phyloP scores from a whole-genome alignment of 805 yeast genomes.

The Ogataea allantospora region DNA sequence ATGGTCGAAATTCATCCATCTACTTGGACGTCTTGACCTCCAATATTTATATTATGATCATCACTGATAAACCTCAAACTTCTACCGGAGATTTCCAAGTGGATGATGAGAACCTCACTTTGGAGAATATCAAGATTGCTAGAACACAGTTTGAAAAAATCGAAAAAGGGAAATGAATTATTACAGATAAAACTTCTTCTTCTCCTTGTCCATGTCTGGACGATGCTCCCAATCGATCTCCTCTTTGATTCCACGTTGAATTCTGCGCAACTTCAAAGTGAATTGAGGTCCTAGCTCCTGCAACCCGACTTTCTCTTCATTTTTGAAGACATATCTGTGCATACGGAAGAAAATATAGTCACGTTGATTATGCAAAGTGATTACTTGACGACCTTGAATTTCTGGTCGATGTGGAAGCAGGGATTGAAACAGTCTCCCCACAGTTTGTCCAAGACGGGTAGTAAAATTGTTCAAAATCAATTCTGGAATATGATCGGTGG shows the following conservation, averaged over 20 bases:
- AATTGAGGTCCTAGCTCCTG: conserved; percentile 98
- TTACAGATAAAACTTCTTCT: conserved; percentile 85
- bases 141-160: conserved; percentile 34
- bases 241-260: conserved; percentile 88
- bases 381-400: conserved; percentile 91
- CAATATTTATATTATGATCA: conserved; percentile 39
- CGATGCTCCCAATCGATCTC: conserved; percentile 96
- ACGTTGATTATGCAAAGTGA: conserved; percentile 93
- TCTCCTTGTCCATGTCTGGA: conserved; percentile 95
- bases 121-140: conserved; percentile 37
- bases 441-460: conserved; percentile 89
- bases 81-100: conserved; percentile 21
- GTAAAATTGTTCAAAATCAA: conserved; percentile 87
- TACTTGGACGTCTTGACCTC: conserved; percentile 36
- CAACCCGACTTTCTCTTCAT: conserved; percentile 89
- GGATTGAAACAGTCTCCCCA: conserved; percentile 88
- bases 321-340: conserved; percentile 85
- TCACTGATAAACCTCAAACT: conserved; percentile 31
- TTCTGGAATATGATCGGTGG: conserved; percentile 91
- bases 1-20: conserved; percentile 44
- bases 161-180: conserved; percentile 21
- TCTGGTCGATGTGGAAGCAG: conserved; percentile 93
- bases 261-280: conserved; percentile 80
- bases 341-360: conserved; percentile 94
- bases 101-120: conserved; percentile 34